These are phyloP conservation scores for Cladosporium halotolerans DNA, from an alignment of 2,329 filamentous ascomycete genomes.

Conservation along the genomic window DNA sequence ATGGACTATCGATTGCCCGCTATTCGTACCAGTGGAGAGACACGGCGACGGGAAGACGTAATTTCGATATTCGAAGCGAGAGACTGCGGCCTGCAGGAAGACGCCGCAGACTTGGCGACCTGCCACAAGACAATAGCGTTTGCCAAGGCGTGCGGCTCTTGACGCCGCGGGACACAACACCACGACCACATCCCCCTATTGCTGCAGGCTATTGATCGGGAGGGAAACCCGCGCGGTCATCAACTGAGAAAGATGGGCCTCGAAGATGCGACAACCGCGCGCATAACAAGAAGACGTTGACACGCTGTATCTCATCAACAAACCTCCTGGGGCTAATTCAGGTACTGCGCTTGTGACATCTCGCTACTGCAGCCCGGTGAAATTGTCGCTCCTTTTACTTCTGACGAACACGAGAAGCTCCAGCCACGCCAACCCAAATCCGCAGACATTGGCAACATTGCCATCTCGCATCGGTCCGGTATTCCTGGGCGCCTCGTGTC, in stretches of 20 bases:
- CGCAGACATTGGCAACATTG: background rate
- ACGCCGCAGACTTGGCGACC: conserved; percentile 2
- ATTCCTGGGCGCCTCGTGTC: conserved; percentile 6
- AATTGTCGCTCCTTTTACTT: conserved; percentile 1
- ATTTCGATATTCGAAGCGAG: too few species aligned
- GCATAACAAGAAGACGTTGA: background rate
- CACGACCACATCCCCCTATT: background rate
- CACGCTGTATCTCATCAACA: too few species aligned
- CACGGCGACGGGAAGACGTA: background rate
- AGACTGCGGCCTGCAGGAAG: background rate
- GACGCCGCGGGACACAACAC: background rate
- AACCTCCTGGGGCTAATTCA: too few species aligned
- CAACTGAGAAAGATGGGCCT: background rate
- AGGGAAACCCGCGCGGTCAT: background rate
- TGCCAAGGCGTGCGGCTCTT: conserved; percentile 4
- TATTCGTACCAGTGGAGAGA: conserved; percentile 34
- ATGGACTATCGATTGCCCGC: too few species aligned
- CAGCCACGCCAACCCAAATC: background rate
- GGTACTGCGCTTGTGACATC: background rate
- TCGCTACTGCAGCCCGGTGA: background rate
- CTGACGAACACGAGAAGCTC: background rate
- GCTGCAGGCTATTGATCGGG: background rate
- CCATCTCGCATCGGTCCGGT: conserved; percentile 6
- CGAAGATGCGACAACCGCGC: background rate
- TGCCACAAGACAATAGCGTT: background rate